phyloP scores from a whole-genome alignment of 176 grass and related monocot genomes.

The Oryza longistaminata region DNA sequence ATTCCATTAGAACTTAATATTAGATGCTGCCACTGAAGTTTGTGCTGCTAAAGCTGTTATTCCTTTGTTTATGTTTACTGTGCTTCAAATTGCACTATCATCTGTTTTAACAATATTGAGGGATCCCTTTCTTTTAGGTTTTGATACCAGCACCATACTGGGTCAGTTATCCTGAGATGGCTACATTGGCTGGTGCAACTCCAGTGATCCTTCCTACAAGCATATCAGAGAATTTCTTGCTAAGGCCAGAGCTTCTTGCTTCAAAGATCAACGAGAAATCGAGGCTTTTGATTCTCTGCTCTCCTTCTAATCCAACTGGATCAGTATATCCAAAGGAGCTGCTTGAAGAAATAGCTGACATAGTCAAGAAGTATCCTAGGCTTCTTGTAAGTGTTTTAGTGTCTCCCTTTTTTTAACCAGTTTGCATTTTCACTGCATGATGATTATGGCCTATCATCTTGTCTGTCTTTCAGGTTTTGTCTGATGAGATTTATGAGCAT shows the following conservation, averaged over 20 bases:
- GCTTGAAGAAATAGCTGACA: slow-evolving; percentile 70
- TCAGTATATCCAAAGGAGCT: slow-evolving; percentile 62
- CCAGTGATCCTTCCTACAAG: slow-evolving; percentile 61
- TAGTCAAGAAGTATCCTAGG: slow-evolving; percentile 67
- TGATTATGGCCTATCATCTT: neutral
- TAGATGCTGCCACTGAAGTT: neutral
- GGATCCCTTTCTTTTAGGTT: slow-evolving; percentile 46
- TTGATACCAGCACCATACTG: slow-evolving; percentile 71
- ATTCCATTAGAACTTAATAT: neutral
- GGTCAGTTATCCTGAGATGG: slow-evolving; percentile 86
- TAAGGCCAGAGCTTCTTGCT: slow-evolving; percentile 46
- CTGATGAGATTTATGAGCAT: slow-evolving; percentile 81
- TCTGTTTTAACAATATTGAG: neutral
- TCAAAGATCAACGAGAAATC: slow-evolving; percentile 61
- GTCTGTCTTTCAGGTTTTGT: slow-evolving; percentile 54
- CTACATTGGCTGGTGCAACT: slow-evolving; percentile 53
- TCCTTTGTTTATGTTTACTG: neutral
- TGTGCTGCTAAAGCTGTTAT: neutral
- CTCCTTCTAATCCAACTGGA: slow-evolving; percentile 73
- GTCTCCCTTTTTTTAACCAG: neutral
- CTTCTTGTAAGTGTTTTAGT: slow-evolving; percentile 53
- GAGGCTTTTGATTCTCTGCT: slow-evolving; percentile 69
- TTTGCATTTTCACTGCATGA: neutral
- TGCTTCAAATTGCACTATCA: neutral
- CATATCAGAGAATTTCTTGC: slow-evolving; percentile 65